Evolutionary conservation across 2,329 filamentous ascomycete species (phyloP), one percentile per base, ranked within the genome.

Genomic region (Didymellaceae sp.): DNA sequence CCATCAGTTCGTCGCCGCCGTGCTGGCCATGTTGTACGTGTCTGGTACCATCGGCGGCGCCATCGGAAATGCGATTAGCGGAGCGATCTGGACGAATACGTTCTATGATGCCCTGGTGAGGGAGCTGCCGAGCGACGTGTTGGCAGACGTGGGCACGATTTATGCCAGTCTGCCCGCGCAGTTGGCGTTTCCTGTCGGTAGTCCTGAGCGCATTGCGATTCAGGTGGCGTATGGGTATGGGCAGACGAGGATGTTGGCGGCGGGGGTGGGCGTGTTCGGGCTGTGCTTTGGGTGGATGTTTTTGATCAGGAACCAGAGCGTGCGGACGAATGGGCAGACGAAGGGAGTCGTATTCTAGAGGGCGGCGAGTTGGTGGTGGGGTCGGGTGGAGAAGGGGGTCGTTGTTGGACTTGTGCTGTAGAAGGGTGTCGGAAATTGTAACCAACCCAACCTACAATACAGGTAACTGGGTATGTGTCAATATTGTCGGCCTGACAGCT

Each of bases 1-100:
- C 40, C 78, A 80, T 49, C 75, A 80, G 58, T 73, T 85, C 60
- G 73, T 87, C 18, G 84, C 84, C 26, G 80, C 85, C 55, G 79
- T 86, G 55, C 86, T 83, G 0, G 82, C 79, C 30, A 66, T 86
- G 10, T 86, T 80, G 62, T 77, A 86, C 2, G 80, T 83, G 17
- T 79, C 74, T 8, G 86, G 85, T 68, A 82, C 81, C 63, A 76
- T 86, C 24, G 84, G 84, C 24, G 82, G 79, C 2, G 82, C 83
- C 0, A 67, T 85, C 1, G 83, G 83, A 10, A 80, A 80, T 59
- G 76, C 81, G 18, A 79, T 86, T 31, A 82, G 82, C 0, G 83
- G 83, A 13, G 81, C 82, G 14, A 78, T 86, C 53, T 86, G 84
- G 83, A 81, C 80, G 0, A 82, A 86, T 62, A 72, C 9, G 5